A percentile compares a stretch with the other conserved stretches of the same genome.
phyloP scores from a whole-genome alignment of 1,139 yeast genomes.

The Yamadazyma oceani region DNA sequence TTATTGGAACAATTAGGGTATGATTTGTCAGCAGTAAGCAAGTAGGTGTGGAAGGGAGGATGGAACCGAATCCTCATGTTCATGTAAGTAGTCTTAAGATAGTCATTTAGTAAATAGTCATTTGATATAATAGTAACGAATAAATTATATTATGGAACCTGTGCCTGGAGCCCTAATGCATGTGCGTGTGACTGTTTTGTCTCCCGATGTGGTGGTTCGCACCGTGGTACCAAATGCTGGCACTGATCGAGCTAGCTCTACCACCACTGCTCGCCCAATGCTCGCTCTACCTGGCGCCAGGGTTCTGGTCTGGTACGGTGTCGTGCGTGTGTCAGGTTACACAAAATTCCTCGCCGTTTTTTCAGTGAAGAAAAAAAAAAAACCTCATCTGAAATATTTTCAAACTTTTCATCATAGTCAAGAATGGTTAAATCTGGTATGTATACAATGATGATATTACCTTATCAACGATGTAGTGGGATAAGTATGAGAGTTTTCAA shows the following conservation, averaged over 20 bases:
- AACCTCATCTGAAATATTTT: slow-evolving; percentile 6
- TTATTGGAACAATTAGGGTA: slow-evolving; percentile 33
- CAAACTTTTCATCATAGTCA: slow-evolving; percentile 18
- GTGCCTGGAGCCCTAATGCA: background rate
- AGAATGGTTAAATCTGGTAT: slow-evolving; percentile 67
- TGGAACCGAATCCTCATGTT: no score
- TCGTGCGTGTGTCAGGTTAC: slow-evolving; percentile 4
- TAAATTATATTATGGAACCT: background rate
- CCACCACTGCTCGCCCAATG: background rate
- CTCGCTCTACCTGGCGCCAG: no score
- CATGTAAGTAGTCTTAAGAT: no score
- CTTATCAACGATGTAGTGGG: background rate
- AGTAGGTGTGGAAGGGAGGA: background rate
- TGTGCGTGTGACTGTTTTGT: background rate
- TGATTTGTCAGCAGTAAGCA: slow-evolving; percentile 24
- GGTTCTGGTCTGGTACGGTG: no score
- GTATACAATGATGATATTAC: slow-evolving; percentile 24
- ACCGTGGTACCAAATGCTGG: background rate
- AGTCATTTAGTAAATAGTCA: no score
- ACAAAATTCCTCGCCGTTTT: background rate
- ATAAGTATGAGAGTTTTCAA: no score
- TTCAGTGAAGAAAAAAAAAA: slow-evolving; percentile 5
- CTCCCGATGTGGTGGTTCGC: background rate
- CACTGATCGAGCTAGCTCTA: background rate
- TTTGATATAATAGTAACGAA: no score